A percentile compares a stretch with the other conserved stretches of the same genome.
Evolutionary conservation across 2,329 filamentous ascomycete genomes (phyloP).

Genomic region (Epichloe aotearoae): DNA sequence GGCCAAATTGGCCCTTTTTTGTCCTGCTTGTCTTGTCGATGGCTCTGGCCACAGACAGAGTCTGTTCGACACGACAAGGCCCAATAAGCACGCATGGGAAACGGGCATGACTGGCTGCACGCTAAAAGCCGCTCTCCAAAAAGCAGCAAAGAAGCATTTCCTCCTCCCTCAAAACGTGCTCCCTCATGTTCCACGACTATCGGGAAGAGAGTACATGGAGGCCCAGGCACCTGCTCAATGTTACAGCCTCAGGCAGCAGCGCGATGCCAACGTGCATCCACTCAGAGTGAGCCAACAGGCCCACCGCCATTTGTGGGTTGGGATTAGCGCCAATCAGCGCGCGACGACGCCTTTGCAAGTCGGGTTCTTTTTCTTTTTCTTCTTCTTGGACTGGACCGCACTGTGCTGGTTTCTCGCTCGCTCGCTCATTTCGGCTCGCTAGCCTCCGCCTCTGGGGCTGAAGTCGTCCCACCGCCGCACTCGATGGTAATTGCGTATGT

Average conservation of each 20-base stretch:
- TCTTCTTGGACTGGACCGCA: not conserved
- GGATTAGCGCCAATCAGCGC: constrained; percentile 1
- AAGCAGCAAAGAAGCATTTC: no score
- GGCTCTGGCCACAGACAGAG: no score
- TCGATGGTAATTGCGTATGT: no score
- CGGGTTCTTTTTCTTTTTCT: not conserved
- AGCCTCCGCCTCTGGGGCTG: not conserved
- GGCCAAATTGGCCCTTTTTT: not conserved
- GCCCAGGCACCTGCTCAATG: no score
- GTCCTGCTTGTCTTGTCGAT: not conserved
- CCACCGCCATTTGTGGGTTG: not conserved
- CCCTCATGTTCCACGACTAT: not conserved
- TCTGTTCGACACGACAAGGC: no score
- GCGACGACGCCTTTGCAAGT: not conserved
- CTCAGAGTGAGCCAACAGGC: not conserved
- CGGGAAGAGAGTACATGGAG: not conserved
- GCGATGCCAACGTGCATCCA: not conserved
- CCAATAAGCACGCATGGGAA: not conserved
- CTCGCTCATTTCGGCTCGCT: not conserved
- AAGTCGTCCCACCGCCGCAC: not conserved
- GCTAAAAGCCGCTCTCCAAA: no score
- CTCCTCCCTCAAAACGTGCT: not conserved
- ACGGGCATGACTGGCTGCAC: not conserved
- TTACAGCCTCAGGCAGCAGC: not conserved
- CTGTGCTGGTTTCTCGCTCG: no score